phyloP scores from a whole-genome alignment of 2,329 filamentous ascomycete species.

The Hirsutella rhossiliensis region DNA sequence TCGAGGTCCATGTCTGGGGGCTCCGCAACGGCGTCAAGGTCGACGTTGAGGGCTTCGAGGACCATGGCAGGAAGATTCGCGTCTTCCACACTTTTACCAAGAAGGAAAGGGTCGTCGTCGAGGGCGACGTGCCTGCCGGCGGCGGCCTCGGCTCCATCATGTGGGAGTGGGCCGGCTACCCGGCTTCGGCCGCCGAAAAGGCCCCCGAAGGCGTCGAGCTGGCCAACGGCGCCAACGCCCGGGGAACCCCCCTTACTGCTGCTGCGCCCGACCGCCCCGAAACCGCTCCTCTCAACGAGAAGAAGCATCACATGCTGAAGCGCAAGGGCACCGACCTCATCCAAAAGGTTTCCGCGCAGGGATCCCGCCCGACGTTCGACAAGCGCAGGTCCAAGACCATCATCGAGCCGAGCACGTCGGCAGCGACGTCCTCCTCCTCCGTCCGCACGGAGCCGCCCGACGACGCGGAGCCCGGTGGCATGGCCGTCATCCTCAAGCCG shows the following conservation, averaged over 20 bases:
- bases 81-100: constrained; percentile 68
- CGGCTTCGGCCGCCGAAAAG: constrained; percentile 17
- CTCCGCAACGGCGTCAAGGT: constrained; percentile 80
- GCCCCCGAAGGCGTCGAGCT: constrained; percentile 23
- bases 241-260: neutral
- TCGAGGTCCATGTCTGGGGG: constrained; percentile 86
- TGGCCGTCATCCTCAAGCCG: constrained; percentile 70
- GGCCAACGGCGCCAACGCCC: constrained; percentile 16
- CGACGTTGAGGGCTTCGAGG: constrained; percentile 69
- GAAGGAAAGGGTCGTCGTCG: constrained; percentile 58
- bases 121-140: constrained; percentile 40
- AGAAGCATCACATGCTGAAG: constrained; percentile 11
- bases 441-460: constrained; percentile 10
- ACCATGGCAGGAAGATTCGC: constrained; percentile 83
- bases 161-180: constrained; percentile 37
- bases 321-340: constrained; percentile 21
- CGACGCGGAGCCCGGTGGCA: constrained; percentile 46
- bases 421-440: constrained; percentile 4
- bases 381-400: constrained; percentile 11
- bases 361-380: constrained; percentile 4
- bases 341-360: constrained; percentile 13
- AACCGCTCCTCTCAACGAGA: neutral
- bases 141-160: constrained; percentile 37
- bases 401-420: constrained; percentile 4
- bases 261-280: neutral